Evolutionary conservation across 2,329 filamentous ascomycete species (phyloP).

Genomic region (Claviceps maximensis): DNA sequence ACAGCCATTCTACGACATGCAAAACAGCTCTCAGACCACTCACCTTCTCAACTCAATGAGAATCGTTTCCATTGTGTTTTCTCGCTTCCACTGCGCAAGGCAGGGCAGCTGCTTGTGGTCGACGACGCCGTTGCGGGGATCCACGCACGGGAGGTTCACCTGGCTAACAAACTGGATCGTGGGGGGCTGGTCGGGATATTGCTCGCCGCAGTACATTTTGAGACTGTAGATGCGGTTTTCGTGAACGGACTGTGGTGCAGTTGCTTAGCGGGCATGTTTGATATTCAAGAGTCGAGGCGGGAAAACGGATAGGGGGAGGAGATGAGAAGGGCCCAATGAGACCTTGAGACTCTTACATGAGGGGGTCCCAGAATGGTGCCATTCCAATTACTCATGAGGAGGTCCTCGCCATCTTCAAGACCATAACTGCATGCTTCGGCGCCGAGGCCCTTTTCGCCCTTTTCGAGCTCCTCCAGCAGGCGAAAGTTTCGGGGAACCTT

Average conservation of each 20-base stretch:
- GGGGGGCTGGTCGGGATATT: constrained; percentile 83
- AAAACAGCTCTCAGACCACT: neutral
- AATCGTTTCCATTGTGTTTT: constrained; percentile 91
- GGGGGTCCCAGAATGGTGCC: constrained; percentile 94
- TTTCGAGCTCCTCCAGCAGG: constrained; percentile 92
- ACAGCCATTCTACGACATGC: neutral
- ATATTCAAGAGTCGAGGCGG: too few species aligned
- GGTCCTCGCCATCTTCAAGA: constrained; percentile 82
- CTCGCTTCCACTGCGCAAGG: constrained; percentile 78
- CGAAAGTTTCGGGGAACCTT: constrained; percentile 91
- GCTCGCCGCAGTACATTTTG: constrained; percentile 84
- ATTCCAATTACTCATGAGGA: constrained; percentile 98
- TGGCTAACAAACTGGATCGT: constrained; percentile 85
- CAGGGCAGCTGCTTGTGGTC: constrained; percentile 75
- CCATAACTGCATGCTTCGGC: constrained; percentile 97
- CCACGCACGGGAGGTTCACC: constrained; percentile 93
- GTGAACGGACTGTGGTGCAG: constrained; percentile 59
- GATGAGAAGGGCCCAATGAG: neutral
- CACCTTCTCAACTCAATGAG: constrained; percentile 74
- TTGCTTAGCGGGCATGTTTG: constrained; percentile 4
- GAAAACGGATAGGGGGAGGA: neutral
- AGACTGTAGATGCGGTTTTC: constrained; percentile 99
- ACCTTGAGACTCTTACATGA: constrained; percentile 45
- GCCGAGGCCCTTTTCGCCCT: constrained; percentile 94
- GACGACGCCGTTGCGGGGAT: constrained; percentile 66